phyloP scores from a whole-genome alignment of 106 monocot species.

The Phalaenopsis equestris region DNA sequence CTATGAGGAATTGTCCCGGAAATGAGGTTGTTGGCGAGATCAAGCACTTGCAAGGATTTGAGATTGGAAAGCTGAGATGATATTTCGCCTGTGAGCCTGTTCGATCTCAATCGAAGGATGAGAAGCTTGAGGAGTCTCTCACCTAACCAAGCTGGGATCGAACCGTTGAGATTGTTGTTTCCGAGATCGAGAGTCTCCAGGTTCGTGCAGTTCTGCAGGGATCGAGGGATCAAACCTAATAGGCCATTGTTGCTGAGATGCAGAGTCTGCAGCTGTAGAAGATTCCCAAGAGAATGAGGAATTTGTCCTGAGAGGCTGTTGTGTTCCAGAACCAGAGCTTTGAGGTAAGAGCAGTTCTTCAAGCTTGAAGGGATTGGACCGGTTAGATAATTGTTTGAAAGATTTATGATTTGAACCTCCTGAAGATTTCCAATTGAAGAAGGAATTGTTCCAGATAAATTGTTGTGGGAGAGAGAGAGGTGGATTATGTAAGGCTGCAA shows the following conservation, averaged over 20 bases:
- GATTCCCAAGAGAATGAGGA: background rate
- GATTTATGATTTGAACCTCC: conserved; percentile 19
- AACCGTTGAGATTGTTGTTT: conserved; percentile 2
- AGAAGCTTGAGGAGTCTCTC: background rate
- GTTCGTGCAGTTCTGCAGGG: conserved; percentile 1
- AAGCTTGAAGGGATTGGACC: background rate
- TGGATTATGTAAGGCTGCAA: conserved; percentile 16
- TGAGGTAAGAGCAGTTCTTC: conserved; percentile 10
- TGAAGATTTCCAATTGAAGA: conserved; percentile 25
- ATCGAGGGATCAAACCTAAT: conserved; percentile 1
- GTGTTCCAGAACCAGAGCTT: conserved; percentile 8
- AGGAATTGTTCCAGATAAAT: conserved; percentile 10
- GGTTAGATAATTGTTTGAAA: conserved; percentile 4
- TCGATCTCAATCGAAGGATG: conserved; percentile 4
- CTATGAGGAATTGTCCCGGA: background rate
- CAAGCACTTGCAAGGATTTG: conserved; percentile 1
- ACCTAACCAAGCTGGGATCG: conserved; percentile 12
- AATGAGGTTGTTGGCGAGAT: conserved; percentile 1
- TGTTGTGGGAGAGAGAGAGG: conserved; percentile 30
- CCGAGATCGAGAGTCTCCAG: conserved; percentile 9
- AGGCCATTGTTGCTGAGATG: conserved; percentile 9
- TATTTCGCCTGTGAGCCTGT: conserved; percentile 1
- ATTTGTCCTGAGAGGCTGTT: conserved; percentile 1
- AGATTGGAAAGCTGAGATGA: conserved; percentile 1
- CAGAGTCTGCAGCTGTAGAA: background rate